A percentile compares a stretch with the other conserved stretches of the same genome.
Evolutionary conservation across 371 early-diverging fungal genomes (phyloP).

Genomic region (Rhizopus arrhizus): DNA sequence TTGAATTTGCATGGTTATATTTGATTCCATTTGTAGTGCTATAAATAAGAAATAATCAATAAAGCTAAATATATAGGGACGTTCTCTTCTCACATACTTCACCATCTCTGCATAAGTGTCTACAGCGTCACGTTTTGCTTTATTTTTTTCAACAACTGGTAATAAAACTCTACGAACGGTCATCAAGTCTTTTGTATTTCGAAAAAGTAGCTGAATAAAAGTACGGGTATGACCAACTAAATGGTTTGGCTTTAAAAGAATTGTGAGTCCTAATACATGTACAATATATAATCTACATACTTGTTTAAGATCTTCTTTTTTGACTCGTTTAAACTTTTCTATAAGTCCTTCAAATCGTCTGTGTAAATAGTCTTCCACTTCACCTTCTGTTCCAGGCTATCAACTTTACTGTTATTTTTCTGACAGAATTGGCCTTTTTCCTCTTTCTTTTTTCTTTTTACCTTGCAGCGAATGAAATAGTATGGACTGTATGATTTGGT

Average conservation of each 20-base stretch:
- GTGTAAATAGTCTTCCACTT: constrained; percentile 87
- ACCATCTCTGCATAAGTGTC: constrained; percentile 64
- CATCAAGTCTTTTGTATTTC: constrained; percentile 81
- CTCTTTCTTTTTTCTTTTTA: constrained; percentile 23
- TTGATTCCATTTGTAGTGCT: constrained; percentile 38
- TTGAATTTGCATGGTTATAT: constrained; percentile 28
- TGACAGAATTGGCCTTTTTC: too few species aligned
- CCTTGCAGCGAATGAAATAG: constrained; percentile 85
- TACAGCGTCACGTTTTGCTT: constrained; percentile 59
- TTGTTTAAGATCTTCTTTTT: constrained; percentile 88
- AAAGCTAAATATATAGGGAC: not conserved
- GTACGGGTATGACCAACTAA: constrained; percentile 74
- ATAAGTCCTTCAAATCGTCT: constrained; percentile 72
- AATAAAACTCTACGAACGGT: constrained; percentile 74
- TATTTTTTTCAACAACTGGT: constrained; percentile 72
- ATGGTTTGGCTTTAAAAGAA: constrained; percentile 78
- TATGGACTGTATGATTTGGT: constrained; percentile 88
- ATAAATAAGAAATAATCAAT: not conserved
- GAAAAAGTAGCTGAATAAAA: constrained; percentile 80
- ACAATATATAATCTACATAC: constrained; percentile 43
- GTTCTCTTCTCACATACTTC: constrained; percentile 34
- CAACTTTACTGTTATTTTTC: not conserved
- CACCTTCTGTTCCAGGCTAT: constrained; percentile 73
- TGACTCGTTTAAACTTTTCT: constrained; percentile 62
- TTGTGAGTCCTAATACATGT: not conserved